These are phyloP conservation scores for Candida sp. DNA, from an alignment of 1,139 yeast genomes.

Conservation along the genomic window DNA sequence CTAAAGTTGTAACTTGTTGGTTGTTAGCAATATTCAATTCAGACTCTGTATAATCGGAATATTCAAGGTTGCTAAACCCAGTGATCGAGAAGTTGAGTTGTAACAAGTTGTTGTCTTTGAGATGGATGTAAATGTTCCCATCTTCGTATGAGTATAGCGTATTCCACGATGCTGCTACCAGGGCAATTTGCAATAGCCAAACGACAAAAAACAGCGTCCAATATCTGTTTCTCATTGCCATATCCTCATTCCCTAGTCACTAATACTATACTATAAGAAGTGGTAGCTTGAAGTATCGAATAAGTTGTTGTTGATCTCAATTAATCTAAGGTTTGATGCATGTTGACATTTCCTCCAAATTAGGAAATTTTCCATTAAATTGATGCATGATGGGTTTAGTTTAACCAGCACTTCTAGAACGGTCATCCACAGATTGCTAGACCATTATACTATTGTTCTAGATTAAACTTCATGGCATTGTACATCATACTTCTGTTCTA, in stretches of 20 bases:
- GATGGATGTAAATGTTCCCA: conserved; percentile 33
- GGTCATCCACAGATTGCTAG: neutral
- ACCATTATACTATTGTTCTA: neutral
- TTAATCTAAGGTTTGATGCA: neutral
- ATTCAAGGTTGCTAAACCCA: conserved; percentile 17
- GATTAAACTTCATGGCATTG: neutral
- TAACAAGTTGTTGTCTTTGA: conserved; percentile 34
- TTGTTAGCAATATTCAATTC: conserved; percentile 15
- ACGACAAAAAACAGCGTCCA: neutral
- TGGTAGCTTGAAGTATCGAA: neutral
- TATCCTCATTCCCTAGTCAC: neutral
- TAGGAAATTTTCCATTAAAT: conserved; percentile 4
- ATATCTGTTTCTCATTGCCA: neutral
- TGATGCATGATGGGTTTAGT: neutral
- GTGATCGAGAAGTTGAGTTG: conserved; percentile 32
- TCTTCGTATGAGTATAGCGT: conserved; percentile 33
- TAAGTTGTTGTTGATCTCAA: neutral
- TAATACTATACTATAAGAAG: neutral
- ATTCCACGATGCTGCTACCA: conserved; percentile 18
- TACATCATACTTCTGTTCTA: neutral
- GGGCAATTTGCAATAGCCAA: neutral
- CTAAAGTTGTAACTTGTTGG: conserved; percentile 19
- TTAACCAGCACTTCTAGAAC: neutral
- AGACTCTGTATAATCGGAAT: conserved; percentile 5
- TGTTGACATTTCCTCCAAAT: conserved; percentile 5